Base-by-base conservation (phyloP, 2,329 filamentous ascomycete genomes). In the Alternaria sp. region DNA sequence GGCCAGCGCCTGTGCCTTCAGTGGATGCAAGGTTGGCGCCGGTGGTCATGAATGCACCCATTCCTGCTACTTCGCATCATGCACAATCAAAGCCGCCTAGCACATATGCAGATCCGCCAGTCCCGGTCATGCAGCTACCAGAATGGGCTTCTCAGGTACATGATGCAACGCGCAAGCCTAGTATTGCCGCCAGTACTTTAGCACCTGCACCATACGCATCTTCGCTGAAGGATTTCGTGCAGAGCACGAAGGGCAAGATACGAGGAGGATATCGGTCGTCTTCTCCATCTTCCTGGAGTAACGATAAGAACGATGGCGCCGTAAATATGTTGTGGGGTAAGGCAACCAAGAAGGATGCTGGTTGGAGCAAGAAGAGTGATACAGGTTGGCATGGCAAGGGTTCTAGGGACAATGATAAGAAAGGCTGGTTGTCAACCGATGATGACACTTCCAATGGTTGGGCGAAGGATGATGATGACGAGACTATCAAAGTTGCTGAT, bases 201-300 rank as follows among this genome's bases (percentile, higher is more conserved):
- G 50, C 55, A n/a, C 64, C 63, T 4, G 57, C 62, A 1, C 59
- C 66, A 2, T 69, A 65, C 18, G 55, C 60, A 9, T 9, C 40
- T 1, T 36, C 54, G 2, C 22, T 57, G 22, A 43, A 16, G 0
- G 41, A 48, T 0, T 51, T 56, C 7, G 44, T 41, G 1, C n/a
- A 36, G 14, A 34, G 40, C 10, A 28, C 28, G 3, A n/a, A 10
- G 5, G 52, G 36, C 12, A 18, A 20, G 2, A 27, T 36, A 6
- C 8, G 10, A 4, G 25, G 32, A 16, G 14, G 14, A 1, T 7
- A 6, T 2, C 52, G 34, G 11, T 44, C 59, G 10, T 41, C 41
- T 28, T 54, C 51, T 3, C 41, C 45, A 4, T 64, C 46, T 5
- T 61, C 63, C n/a, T 69, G 67, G 65, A 56, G 45, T 8, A 49